A percentile compares a stretch with the other conserved stretches of the same genome.
Evolutionary conservation across 306 rosid species (phyloP).

Genomic region (Herpetospermum pedunculosum): DNA sequence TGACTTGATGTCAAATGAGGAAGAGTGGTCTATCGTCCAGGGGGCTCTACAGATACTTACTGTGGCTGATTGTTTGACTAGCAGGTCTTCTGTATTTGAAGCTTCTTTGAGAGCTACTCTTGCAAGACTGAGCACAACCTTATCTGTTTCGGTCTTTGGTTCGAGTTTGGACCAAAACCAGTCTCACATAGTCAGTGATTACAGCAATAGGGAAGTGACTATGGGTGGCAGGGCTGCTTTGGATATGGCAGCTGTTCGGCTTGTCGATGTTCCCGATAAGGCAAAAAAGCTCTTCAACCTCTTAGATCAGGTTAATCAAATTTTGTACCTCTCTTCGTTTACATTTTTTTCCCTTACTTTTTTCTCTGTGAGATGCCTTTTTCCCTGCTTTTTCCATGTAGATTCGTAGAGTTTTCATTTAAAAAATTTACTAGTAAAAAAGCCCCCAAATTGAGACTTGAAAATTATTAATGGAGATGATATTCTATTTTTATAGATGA

Average conservation of each 20-base stretch:
- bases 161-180: constrained; percentile 70
- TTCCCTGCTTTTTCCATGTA: background rate
- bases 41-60: constrained; percentile 97
- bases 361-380: background rate
- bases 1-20: constrained; percentile 77
- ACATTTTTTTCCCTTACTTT: background rate
- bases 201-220: constrained; percentile 36
- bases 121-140: constrained; percentile 80
- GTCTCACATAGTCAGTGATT: constrained; percentile 27
- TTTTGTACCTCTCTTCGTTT: background rate
- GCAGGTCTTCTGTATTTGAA: constrained; percentile 98
- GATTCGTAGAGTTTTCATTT: background rate
- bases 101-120: constrained; percentile 93
- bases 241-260: constrained; percentile 81
- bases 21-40: constrained; percentile 99
- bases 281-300: constrained; percentile 88
- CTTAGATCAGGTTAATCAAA: constrained; percentile 57
- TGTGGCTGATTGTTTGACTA: constrained; percentile 87
- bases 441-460: background rate
- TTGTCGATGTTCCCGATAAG: constrained; percentile 79
- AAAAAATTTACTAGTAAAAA: background rate
- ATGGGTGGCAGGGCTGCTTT: constrained; percentile 89
- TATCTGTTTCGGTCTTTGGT: constrained; percentile 77
- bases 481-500: background rate
- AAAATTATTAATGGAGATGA: background rate